Base-by-base conservation (phyloP, 75 land plant species). In the Larix kaempferi region DNA sequence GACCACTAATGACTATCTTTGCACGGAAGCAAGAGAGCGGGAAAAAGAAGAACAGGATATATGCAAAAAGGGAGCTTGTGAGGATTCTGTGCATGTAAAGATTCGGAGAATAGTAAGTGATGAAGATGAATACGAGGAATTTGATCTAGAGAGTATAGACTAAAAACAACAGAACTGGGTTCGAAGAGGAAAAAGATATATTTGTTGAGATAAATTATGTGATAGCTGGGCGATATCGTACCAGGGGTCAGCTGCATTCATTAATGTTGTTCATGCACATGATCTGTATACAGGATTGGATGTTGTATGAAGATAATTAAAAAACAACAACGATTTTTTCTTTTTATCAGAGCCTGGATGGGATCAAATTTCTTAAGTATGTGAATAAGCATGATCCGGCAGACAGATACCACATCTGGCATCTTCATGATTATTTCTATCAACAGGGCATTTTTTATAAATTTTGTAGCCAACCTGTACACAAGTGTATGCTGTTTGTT, bases 341-440 rank as follows among this genome's bases (percentile, higher is more conserved):
- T 29, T 98, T 98, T 76, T 98, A 98, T 82, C 99, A 98, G 77
- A 98, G 99, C 80, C 84, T 98, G 62, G 99, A 98, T 80, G 99
- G 95, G 78, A 93, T 98, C 12, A 98, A 98, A 79, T 91, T 94
- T 56, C 84, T 98, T 7, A 98, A 95, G 86, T 91, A 82, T 85
- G 93, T 95, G 41, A 98, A 98, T 84, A 98, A 90, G 78, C 79
- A 98, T 82, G 99, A 98, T 77, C 99, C 98, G 55, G 89, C 83
- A 63, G 98, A 98, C 88, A 87, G 91, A 72, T 83, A 78, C 79
- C 99, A 98, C 82, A 85, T 98, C 59, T 77, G 93, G 76, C 98
- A 98, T 11, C 94, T 98, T 25, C 95, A 84, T 90, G 99, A 98
- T 64, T 98, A 93, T 84, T 98, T 98, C 78, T n/a, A 98, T 76